Base-by-base conservation (phyloP, 208 protist genomes). In the Tetramitus jugosus region DNA sequence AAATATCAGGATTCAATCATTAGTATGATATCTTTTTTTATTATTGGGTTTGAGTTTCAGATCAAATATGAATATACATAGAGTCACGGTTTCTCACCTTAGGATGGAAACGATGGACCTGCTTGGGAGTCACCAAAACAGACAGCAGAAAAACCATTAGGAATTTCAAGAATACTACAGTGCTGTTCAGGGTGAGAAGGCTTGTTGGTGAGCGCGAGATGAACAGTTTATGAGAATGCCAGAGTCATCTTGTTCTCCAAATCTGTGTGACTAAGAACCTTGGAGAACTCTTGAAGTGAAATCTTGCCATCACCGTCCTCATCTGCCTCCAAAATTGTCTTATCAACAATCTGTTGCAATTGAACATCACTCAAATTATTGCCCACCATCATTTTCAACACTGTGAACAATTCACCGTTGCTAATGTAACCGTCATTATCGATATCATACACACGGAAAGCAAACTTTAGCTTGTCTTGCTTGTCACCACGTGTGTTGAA, bases 371-470 rank as follows among this genome's bases (percentile, higher is more conserved):
- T 92, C 4, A 96, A 78, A 71, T 95, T 96, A 26, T 84, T 82
- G 0, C 94, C 93, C 0, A 96, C 91, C 92, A 97, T 97, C 75
- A 93, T 92, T 67, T 89, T 88, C 13, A 97, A 89, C n/a, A 89
- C 91, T 69, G 92, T 81, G 76, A 91, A 94, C 0, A 97, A 83
- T 69, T 97, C 94, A 56, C 84, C 90, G 80, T 96, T 96, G 71
- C 87, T 93, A 68, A 97, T 96, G 71, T 88, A 93, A 39, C 89
- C 92, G 79, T 97, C 94, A 37, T 87, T 87, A 81, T 97, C 92
- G 33, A 96, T 88, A 84, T 97, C 94, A 81, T 97, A 97, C 82
- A 97, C 92, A 76, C 91, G 92, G 82, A 93, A 97, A 37, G 90
- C 46, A 56, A 64, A 91, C 69, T 81, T 65, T 42, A 93, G 80